phyloP scores from a whole-genome alignment of 225 moss, liverwort and hornwort species.

The Climacium dendroides region DNA sequence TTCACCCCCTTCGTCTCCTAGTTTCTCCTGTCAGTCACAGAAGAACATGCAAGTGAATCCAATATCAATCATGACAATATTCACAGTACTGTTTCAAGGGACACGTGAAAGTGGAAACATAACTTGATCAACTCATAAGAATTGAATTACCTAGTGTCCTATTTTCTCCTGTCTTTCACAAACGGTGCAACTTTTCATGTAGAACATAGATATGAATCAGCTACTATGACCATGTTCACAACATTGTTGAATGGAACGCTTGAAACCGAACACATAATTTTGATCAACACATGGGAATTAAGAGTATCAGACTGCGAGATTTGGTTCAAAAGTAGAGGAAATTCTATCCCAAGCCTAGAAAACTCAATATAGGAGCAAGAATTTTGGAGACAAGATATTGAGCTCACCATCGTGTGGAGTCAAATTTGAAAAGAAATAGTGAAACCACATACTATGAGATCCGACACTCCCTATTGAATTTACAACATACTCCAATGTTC shows the following conservation, averaged over 20 bases:
- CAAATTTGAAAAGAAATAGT: background rate
- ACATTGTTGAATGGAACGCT: background rate
- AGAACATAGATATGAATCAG: background rate
- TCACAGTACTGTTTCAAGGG: background rate
- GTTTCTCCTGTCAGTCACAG: conserved; percentile 41
- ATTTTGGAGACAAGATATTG: background rate
- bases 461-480: background rate
- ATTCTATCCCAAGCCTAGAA: background rate
- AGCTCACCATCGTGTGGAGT: background rate
- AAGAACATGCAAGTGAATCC: background rate
- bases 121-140: background rate
- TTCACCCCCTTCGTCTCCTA: conserved; percentile 12
- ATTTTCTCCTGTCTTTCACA: background rate
- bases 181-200: background rate
- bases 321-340: background rate
- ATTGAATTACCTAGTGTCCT: background rate
- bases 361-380: background rate
- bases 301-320: background rate
- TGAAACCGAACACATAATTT: background rate
- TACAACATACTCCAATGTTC: background rate
- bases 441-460: background rate
- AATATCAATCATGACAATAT: background rate
- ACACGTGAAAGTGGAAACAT: background rate
- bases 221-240: background rate
- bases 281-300: background rate